These are phyloP conservation scores for Achaetomiella virescens DNA, from an alignment of 495 filamentous ascomycete species.

Conservation along the genomic window DNA sequence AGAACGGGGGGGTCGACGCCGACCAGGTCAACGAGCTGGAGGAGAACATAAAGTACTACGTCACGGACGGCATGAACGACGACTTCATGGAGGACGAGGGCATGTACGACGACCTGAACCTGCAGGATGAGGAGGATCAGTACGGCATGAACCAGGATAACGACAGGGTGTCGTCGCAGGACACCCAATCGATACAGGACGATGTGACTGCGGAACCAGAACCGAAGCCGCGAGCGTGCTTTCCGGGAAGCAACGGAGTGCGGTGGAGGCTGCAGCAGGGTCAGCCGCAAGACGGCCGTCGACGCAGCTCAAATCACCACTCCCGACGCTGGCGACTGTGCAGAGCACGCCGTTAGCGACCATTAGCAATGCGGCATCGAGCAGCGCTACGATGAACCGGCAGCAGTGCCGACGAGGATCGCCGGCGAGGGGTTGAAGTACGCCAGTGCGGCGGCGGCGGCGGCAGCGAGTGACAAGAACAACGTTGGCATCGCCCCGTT, in stretches of 20 bases:
- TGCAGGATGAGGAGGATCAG: conserved; percentile 80
- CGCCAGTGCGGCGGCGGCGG: conserved; percentile 90
- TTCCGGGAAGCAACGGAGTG: conserved; percentile 47
- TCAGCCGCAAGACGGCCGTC: conserved; percentile 69
- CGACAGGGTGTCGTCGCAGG: conserved; percentile 89
- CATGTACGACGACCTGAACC: conserved; percentile 89
- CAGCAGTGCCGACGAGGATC: conserved; percentile 73
- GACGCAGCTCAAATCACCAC: conserved; percentile 84
- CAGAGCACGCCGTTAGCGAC: conserved; percentile 57
- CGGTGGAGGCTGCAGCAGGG: conserved; percentile 43
- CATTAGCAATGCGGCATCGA: conserved; percentile 52
- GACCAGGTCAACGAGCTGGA: conserved; percentile 80
- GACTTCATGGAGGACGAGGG: conserved; percentile 87
- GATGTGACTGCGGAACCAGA: conserved; percentile 60
- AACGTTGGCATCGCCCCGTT: conserved; percentile 91
- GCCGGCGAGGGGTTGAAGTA: conserved; percentile 92
- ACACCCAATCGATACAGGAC: conserved; percentile 87
- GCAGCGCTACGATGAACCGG: conserved; percentile 73
- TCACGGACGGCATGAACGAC: conserved; percentile 77
- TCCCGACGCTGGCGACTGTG: conserved; percentile 83
- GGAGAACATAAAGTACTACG: conserved; percentile 91
- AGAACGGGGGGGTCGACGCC: conserved; percentile 84
- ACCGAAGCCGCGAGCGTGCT: conserved; percentile 41
- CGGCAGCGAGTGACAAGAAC: conserved; percentile 89
- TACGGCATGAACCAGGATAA: conserved; percentile 78